phyloP scores from a whole-genome alignment of 305 asterid species.

The Ruellia speciosa region DNA sequence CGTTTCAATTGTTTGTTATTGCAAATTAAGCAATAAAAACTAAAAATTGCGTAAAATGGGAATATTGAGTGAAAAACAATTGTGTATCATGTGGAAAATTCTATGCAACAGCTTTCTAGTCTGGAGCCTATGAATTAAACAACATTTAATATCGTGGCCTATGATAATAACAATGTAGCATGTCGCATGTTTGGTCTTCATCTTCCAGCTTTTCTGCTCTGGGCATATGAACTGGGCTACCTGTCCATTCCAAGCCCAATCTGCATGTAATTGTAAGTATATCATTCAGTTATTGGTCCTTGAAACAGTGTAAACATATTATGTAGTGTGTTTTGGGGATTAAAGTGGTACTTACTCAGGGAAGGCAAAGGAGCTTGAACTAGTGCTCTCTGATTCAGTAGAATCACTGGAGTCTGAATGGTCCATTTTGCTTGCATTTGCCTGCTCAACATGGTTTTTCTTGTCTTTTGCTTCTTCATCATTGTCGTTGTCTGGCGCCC shows the following conservation, averaged over 20 bases:
- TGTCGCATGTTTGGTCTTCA: not conserved
- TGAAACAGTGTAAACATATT: not conserved
- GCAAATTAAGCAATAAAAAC: not conserved
- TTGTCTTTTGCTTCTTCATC: constrained; percentile 25
- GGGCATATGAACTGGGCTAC: constrained; percentile 93
- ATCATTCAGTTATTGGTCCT: not conserved
- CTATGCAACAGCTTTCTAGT: not conserved
- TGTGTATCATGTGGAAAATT: not conserved
- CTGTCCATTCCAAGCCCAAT: constrained; percentile 61
- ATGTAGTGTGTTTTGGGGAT: not conserved
- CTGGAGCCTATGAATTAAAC: not conserved
- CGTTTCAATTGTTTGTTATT: not conserved
- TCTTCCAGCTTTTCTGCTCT: constrained; percentile 31
- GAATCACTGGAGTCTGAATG: constrained; percentile 26
- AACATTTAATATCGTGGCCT: constrained; percentile 11
- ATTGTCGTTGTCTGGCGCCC: constrained; percentile 21
- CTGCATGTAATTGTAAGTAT: constrained; percentile 29
- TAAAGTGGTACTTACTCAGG: constrained; percentile 31
- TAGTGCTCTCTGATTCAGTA: constrained; percentile 17
- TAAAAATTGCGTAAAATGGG: not conserved
- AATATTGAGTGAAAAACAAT: not conserved
- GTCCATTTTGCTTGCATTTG: constrained; percentile 25
- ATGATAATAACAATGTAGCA: constrained; percentile 36
- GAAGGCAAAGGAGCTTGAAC: constrained; percentile 28
- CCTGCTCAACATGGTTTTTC: constrained; percentile 14